Conservation (phyloP, 2,329 filamentous ascomycete species). For the Stagonosporopsis chrysanthemi region DNA sequence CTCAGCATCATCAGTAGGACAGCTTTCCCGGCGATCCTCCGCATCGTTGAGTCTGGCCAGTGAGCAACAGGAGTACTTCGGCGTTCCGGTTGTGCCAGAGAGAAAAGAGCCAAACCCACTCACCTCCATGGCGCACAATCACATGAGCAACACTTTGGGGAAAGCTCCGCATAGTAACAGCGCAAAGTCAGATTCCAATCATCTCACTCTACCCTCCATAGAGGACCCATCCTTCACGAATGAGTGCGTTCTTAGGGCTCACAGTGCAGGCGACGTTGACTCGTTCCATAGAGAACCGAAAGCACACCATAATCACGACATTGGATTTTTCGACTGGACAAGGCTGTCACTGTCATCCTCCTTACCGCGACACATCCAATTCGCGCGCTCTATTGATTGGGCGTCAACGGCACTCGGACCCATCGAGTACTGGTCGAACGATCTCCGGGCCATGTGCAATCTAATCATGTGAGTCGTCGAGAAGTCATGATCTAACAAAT, state of each 20-base stretch:
- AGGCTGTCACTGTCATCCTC: conserved; percentile 68
- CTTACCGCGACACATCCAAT: conserved; percentile 74
- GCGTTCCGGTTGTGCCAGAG: conserved; percentile 16
- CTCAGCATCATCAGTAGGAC: conserved; percentile 30
- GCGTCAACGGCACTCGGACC: conserved; percentile 74
- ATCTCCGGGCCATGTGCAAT: conserved; percentile 80
- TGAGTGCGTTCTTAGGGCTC: conserved; percentile 52
- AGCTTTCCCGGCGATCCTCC: conserved; percentile 18
- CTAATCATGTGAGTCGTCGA: conserved; percentile 68
- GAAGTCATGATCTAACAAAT: conserved; percentile 9
- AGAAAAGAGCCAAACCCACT: conserved; percentile 3
- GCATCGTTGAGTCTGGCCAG: conserved; percentile 20
- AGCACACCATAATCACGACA: conserved; percentile 39
- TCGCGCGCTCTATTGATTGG: conserved; percentile 78
- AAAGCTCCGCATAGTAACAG: conserved; percentile 6
- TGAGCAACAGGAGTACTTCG: conserved; percentile 55
- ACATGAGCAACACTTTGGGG: conserved; percentile 10
- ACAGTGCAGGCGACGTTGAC: conserved; percentile 52
- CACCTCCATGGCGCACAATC: conserved; percentile 14
- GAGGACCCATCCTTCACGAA: conserved; percentile 45
- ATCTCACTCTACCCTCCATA: conserved; percentile 28
- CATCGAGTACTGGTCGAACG: conserved; percentile 75
- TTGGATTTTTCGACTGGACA: conserved; percentile 82
- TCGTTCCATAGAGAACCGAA: conserved; percentile 44
- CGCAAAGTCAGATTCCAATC: conserved; percentile 20